Evolutionary conservation across 2,329 filamentous ascomycete genomes (phyloP), one percentile per base, ranked within the genome.

Genomic region (Fusarium proliferatum): DNA sequence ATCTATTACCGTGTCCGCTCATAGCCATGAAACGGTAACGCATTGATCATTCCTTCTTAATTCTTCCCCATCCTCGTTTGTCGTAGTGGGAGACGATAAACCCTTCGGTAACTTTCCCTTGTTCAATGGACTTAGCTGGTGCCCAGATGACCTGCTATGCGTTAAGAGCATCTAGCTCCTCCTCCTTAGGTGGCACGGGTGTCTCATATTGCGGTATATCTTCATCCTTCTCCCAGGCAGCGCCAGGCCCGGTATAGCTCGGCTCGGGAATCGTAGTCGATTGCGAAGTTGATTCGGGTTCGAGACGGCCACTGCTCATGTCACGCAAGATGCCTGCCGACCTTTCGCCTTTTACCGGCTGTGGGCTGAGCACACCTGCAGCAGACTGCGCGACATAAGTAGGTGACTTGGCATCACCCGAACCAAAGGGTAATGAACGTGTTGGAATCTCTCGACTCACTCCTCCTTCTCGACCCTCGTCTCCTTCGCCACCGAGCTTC

Each of bases 221-320:
- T 76, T 88, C 87, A 34, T 84, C 85, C 78, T 86, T 89, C 75
- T 89, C 87, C 80, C 86, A 88, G n/a, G 82, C 77, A 17, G 83
- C 79, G 6, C 86, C 85, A 4, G 88, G 87, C 11, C 87, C 87
- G 58, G 81, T 78, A 74, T 87, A 89, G 71, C 85, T 86, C 23
- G 87, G 86, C 52, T 84, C 78, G 28, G 81, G 78, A 33, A 86
- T 84, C 10, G 77, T 74, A 23, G 61, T 52, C 21, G 61, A 43
- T 46, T 74, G 67, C n/a, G 72, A 71, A 53, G 56, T 60, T 28
- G 64, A 61, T 36, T 51, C 46, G 41, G 74, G 39, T 16, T 73
- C 75, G 49, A 69, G 67, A 55, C 59, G 52, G 56, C 68, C 72
- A 52, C 75, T 78, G 57, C 75, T 72, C 62, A 82, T 78, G 62